Percentiles rank a stretch among this genome's conserved stretches.
Conservation (phyloP, 805 yeast species). For the Metschnikowia chrysomelidarum region DNA sequence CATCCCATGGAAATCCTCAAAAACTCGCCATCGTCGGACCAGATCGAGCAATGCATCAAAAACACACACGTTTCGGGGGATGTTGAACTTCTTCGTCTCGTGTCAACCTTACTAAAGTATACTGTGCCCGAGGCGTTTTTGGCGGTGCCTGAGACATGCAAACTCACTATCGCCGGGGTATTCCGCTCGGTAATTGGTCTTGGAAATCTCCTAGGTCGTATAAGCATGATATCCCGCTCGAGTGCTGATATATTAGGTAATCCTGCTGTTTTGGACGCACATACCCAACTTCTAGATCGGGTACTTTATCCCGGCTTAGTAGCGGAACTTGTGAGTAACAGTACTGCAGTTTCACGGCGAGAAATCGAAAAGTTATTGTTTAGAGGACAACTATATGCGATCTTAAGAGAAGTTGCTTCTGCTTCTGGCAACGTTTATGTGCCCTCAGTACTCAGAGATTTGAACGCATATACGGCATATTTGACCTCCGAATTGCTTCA, state of each 20-base stretch:
- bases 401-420: conserved; percentile 25
- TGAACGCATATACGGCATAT: conserved; percentile 23
- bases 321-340: conserved; percentile 6
- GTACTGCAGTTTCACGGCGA: conserved; percentile 17
- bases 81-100: conserved; percentile 16
- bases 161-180: conserved; percentile 10
- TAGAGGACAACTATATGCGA: conserved; percentile 29
- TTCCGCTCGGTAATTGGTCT: conserved; percentile 30
- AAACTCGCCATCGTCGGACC: conserved; percentile 12
- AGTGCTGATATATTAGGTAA: conserved; percentile 15
- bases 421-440: conserved; percentile 11
- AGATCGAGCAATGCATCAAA: conserved; percentile 13
- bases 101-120: conserved; percentile 26
- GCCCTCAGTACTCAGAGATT: conserved; percentile 13
- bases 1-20: conserved; percentile 15
- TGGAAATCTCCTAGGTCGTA: conserved; percentile 27
- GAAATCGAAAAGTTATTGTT: conserved; percentile 40
- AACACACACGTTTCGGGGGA: conserved; percentile 1
- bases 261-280: conserved; percentile 9
- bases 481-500: conserved; percentile 21
- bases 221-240: conserved; percentile 9
- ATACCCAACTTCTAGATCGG: conserved; percentile 14
- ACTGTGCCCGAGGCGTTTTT: conserved; percentile 34
- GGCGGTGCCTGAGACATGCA: conserved; percentile 17
- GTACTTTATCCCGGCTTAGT: conserved; percentile 21